Evolutionary conservation across 306 rosid species (phyloP).

Genomic region (Fragaria ananassa): DNA sequence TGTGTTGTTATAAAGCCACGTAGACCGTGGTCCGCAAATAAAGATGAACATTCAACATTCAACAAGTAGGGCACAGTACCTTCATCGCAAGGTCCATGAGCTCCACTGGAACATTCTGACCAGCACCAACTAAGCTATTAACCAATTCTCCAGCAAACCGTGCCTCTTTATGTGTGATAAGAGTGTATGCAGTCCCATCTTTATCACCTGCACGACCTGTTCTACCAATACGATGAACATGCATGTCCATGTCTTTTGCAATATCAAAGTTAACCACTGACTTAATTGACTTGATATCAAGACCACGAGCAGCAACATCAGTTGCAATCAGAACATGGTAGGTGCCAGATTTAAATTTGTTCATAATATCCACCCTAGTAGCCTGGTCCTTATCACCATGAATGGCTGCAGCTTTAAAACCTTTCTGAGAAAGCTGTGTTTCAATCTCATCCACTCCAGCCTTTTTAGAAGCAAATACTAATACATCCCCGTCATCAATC

Average conservation of each 20-base stretch:
- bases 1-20: neutral
- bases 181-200: constrained; percentile 92
- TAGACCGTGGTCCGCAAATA: neutral
- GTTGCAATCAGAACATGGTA: constrained; percentile 94
- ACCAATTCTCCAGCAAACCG: constrained; percentile 97
- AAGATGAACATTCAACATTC: neutral
- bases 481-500: constrained; percentile 90
- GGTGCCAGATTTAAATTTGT: constrained; percentile 83
- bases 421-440: constrained; percentile 55
- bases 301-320: constrained; percentile 99
- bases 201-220: constrained; percentile 99
- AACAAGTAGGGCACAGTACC: constrained; percentile 37
- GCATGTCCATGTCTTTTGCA: constrained; percentile 99
- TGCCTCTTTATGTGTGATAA: constrained; percentile 86
- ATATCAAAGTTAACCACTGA: constrained; percentile 95
- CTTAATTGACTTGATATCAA: constrained; percentile 92
- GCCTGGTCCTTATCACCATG: constrained; percentile 99
- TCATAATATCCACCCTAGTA: constrained; percentile 86
- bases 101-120: constrained; percentile 80
- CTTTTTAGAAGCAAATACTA: constrained; percentile 93
- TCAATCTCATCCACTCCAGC: constrained; percentile 94
- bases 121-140: constrained; percentile 89
- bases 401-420: constrained; percentile 85
- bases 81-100: constrained; percentile 99
- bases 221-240: constrained; percentile 98